These are phyloP conservation scores for Trapa bicornis DNA, from an alignment of 345 rosid species.

Conservation along the genomic window DNA sequence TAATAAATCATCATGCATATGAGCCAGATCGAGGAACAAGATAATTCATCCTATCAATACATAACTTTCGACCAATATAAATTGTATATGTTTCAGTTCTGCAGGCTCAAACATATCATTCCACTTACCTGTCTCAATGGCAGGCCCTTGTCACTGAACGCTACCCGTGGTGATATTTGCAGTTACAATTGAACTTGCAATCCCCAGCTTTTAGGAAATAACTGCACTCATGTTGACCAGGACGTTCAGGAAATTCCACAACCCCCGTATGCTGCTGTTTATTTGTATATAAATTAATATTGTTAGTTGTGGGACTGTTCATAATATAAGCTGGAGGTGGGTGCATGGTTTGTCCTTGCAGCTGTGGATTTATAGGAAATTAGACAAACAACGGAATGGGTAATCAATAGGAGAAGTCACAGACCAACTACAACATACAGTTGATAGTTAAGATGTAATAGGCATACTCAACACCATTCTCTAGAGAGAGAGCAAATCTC, in stretches of 20 bases:
- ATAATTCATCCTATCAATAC: neutral
- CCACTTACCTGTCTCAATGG: constrained; percentile 91
- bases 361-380: constrained; percentile 40
- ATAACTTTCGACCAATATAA: neutral
- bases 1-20: too few species aligned
- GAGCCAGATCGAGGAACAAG: neutral
- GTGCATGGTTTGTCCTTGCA: constrained; percentile 39
- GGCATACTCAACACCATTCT: neutral
- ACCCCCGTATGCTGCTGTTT: constrained; percentile 36
- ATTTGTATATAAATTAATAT: constrained; percentile 26
- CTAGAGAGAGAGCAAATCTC: neutral
- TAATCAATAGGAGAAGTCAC: constrained; percentile 3
- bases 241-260: constrained; percentile 87
- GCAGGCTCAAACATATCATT: neutral
- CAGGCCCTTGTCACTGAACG: constrained; percentile 77
- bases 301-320: constrained; percentile 26
- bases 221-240: constrained; percentile 82
- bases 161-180: constrained; percentile 86
- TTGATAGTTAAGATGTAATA: neutral
- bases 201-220: constrained; percentile 77
- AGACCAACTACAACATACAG: neutral
- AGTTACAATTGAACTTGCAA: constrained; percentile 67
- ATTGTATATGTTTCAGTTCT: neutral
- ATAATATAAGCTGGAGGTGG: constrained; percentile 34
- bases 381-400: constrained; percentile 21